These are phyloP conservation scores for Diaporthe destruens DNA, from an alignment of 2,329 filamentous ascomycete genomes.

Conservation along the genomic window DNA sequence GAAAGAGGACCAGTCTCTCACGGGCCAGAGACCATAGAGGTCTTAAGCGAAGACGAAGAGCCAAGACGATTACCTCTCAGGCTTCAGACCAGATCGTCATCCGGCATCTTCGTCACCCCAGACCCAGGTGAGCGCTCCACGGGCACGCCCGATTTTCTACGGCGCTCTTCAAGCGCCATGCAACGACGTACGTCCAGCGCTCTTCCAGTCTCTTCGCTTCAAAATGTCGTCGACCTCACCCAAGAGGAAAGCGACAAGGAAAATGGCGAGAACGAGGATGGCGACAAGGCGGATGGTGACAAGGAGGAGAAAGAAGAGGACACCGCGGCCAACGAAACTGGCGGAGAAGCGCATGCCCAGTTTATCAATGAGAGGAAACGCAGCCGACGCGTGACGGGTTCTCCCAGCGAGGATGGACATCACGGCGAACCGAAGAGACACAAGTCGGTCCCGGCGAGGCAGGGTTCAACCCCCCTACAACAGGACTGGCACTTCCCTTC, in stretches of 20 bases:
- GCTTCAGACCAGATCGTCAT: background rate
- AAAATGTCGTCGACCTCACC: background rate
- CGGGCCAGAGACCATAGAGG: background rate
- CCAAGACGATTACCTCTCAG: background rate
- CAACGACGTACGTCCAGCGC: background rate
- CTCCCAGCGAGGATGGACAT: background rate
- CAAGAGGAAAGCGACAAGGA: background rate
- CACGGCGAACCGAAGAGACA: constrained; percentile 8
- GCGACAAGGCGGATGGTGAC: background rate
- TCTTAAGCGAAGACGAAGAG: background rate
- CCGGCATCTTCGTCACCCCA: background rate
- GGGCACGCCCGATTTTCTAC: background rate
- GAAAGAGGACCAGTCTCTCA: background rate
- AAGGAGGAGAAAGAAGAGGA: background rate
- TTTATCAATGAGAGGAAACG: background rate
- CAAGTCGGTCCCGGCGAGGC: background rate
- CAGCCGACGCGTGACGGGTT: background rate
- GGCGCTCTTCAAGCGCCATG: background rate
- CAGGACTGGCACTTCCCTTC: background rate
- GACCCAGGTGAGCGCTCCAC: background rate
- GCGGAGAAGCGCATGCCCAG: too few species aligned
- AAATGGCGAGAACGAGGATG: background rate
- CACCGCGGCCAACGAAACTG: background rate
- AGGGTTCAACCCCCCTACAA: background rate
- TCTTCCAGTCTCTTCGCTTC: background rate